Evolutionary conservation across 1,139 yeast genomes (phyloP).

Genomic region (Candida dubliniensis): DNA sequence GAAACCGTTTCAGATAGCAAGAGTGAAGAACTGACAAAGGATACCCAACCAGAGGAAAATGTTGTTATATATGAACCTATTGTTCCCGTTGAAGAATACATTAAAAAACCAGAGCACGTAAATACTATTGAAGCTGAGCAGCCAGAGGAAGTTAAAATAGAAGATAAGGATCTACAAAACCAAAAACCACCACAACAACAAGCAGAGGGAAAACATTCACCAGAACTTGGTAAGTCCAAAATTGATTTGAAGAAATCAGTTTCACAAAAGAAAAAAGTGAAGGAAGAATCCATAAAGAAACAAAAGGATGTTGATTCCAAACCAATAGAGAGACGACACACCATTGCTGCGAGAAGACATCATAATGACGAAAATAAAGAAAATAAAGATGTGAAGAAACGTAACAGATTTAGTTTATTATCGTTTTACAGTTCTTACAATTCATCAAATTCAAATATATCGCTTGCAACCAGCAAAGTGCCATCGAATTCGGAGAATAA

Average conservation of each 20-base stretch:
- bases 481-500: constrained; percentile 14
- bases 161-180: not conserved
- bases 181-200: not conserved
- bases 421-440: constrained; percentile 48
- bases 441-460: constrained; percentile 22
- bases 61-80: constrained; percentile 10
- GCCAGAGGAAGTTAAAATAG: not conserved
- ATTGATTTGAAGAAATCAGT: no score
- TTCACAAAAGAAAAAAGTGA: not conserved
- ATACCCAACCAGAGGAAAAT: constrained; percentile 6
- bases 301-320: constrained; percentile 3
- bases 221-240: no score
- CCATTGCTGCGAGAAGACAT: constrained; percentile 7
- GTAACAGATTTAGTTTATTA: constrained; percentile 52
- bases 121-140: not conserved
- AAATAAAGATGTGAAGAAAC: constrained; percentile 38
- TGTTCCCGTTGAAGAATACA: constrained; percentile 16
- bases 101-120: constrained; percentile 9
- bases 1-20: constrained; percentile 8
- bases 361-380: constrained; percentile 18
- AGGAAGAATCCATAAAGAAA: constrained; percentile 1
- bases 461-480: constrained; percentile 13
- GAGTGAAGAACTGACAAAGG: not conserved
- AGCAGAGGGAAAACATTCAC: not conserved
- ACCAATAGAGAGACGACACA: constrained; percentile 11